phyloP scores from a whole-genome alignment of 495 filamentous ascomycete species.

The Neurospora sp. region DNA sequence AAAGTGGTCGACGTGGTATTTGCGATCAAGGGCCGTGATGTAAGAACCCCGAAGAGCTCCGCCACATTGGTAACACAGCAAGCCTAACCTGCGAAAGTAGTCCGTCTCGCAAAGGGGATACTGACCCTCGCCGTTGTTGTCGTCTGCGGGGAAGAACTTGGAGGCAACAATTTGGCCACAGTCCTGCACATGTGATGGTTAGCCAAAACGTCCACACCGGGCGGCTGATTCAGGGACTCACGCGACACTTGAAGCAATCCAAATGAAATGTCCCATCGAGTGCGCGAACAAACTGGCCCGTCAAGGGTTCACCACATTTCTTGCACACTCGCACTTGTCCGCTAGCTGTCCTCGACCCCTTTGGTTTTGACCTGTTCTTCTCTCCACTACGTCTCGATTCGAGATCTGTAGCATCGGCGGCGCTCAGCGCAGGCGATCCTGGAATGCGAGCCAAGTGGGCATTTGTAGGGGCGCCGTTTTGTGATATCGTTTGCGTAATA shows the following conservation, averaged over 20 bases:
- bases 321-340: constrained; percentile 61
- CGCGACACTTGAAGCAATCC: constrained; percentile 95
- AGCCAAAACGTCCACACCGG: constrained; percentile 4
- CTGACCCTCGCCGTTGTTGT: constrained; percentile 71
- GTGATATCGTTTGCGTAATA: constrained; percentile 26
- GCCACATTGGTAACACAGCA: constrained; percentile 86
- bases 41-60: constrained; percentile 94
- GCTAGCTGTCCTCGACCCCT: constrained; percentile 37
- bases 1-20: constrained; percentile 99
- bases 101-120: constrained; percentile 97
- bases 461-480: constrained; percentile 23
- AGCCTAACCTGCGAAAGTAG: constrained; percentile 86
- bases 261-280: constrained; percentile 88
- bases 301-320: constrained; percentile 76
- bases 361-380: constrained; percentile 34
- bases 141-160: constrained; percentile 95
- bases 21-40: constrained; percentile 93
- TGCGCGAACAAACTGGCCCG: constrained; percentile 92
- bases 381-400: constrained; percentile 36
- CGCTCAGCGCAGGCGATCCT: constrained; percentile 31
- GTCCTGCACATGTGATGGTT: constrained; percentile 48
- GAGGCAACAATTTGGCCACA: constrained; percentile 93
- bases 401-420: constrained; percentile 19
- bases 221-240: constrained; percentile 37
- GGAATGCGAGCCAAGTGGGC: constrained; percentile 20